Base-by-base conservation (phyloP, 2,329 filamentous ascomycete genomes). In the Colletotrichum simmondsii region DNA sequence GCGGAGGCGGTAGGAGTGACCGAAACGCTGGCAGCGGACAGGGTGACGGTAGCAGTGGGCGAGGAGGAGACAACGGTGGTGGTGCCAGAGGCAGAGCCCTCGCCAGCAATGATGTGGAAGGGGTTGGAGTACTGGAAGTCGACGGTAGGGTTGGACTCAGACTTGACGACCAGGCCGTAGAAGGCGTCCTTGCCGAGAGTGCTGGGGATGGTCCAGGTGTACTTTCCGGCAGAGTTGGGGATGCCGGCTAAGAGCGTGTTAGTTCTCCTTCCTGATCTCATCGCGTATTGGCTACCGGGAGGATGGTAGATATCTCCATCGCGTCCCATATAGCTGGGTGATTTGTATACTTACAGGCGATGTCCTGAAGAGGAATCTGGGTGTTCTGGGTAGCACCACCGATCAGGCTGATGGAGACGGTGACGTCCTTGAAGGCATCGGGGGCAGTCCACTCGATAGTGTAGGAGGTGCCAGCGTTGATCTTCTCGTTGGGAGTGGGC, bases 81-180 rank as follows among this genome's bases (percentile, higher is more conserved):
- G 73, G 79, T 71, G 68, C 75, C 76, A 75, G 73, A 58, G 75
- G 69, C 60, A 63, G 70, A 69, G 61, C 69, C 76, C 30, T 73
- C 77, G 58, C 73, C 78, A 59, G 79, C 82, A 68, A 79, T 78
- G 78, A 91, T 90, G 78, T 83, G 77, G 85, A 92, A 92, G 77
- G 89, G 89, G 84, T 87, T 87, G 69, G 89, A 90, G 86, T 88
- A 92, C 86, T 92, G 90, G 86, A 89, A 90, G 74, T 75, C 72
- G 78, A 86, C 81, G 12, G 62, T 75, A 26, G 83, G 66, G 82
- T 90, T 79, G 75, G 80, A 81, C 76, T 88, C 85, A 46, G 87
- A 84, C 74, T 80, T 80, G 81, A 92, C 83, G 82, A 85, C 83
- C 79, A 92, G 83, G 75, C 90, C 91, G 81, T 92, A 92, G 78